These are phyloP conservation scores for Deinandra increscens DNA, from an alignment of 129 eudicot species.

Conservation along the genomic window DNA sequence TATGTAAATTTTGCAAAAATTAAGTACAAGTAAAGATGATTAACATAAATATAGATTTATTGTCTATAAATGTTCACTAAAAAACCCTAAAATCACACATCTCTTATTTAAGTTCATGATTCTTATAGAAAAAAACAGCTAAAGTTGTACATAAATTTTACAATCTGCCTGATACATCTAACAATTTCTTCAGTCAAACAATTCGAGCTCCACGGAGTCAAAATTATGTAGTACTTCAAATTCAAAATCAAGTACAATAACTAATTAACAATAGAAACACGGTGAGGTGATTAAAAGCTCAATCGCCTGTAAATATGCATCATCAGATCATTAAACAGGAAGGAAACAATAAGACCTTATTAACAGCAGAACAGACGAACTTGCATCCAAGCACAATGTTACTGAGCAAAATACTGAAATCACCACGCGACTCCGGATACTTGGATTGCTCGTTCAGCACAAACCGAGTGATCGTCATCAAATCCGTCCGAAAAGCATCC, in stretches of 20 bases:
- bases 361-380: constrained; percentile 93
- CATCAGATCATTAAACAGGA: not conserved
- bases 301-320: too few relatives aligned
- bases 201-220: not conserved
- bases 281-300: not conserved
- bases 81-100: too few relatives aligned
- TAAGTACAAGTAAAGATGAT: too few relatives aligned
- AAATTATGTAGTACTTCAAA: too few relatives aligned
- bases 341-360: constrained; percentile 45
- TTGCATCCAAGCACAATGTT: constrained; percentile 99
- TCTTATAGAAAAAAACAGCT: too few relatives aligned
- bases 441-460: constrained; percentile 91
- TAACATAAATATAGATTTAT: too few relatives aligned
- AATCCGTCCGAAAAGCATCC: constrained; percentile 82
- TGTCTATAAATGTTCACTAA: too few relatives aligned
- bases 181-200: not conserved
- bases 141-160: too few relatives aligned
- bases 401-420: constrained; percentile 80
- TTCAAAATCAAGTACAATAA: not conserved
- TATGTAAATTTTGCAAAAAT: too few relatives aligned
- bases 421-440: constrained; percentile 93
- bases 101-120: too few relatives aligned
- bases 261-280: not conserved
- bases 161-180: too few relatives aligned
- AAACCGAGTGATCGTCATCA: constrained; percentile 87